A percentile compares a stretch with the other conserved stretches of the same genome.
phyloP scores from a whole-genome alignment of 495 filamentous ascomycete genomes.

The Rhypophila decipiens region DNA sequence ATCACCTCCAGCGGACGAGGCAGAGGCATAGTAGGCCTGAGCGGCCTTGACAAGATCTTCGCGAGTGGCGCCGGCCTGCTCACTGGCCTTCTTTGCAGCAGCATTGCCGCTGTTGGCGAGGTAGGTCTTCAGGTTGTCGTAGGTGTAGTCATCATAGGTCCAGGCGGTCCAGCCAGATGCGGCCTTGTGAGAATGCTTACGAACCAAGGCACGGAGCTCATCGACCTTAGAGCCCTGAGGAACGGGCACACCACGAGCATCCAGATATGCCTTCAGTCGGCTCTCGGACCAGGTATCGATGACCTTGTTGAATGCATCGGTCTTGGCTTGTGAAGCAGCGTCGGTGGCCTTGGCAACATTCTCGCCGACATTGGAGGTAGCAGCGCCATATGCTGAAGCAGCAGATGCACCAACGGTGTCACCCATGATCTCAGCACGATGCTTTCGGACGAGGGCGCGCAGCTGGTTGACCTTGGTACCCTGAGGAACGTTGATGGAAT shows the following conservation, averaged over 20 bases:
- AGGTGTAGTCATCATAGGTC: conserved; percentile 80
- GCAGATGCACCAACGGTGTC: conserved; percentile 59
- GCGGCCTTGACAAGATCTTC: conserved; percentile 69
- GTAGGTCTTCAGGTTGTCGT: conserved; percentile 69
- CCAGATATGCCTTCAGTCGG: conserved; percentile 70
- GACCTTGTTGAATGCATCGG: conserved; percentile 61
- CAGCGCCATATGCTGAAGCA: conserved; percentile 65
- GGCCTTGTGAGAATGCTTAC: conserved; percentile 66
- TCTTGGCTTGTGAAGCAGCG: conserved; percentile 53
- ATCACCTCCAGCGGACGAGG: conserved; percentile 58
- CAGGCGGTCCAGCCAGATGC: conserved; percentile 66
- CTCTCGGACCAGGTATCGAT: conserved; percentile 63
- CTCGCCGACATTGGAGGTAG: conserved; percentile 76
- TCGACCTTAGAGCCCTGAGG: conserved; percentile 72
- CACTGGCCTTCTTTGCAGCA: conserved; percentile 61
- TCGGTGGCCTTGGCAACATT: conserved; percentile 71
- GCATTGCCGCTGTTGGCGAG: conserved; percentile 50
- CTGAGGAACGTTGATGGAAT: conserved; percentile 76
- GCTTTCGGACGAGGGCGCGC: conserved; percentile 81
- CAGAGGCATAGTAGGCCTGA: conserved; percentile 61
- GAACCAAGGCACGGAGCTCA: conserved; percentile 70
- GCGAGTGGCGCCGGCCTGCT: conserved; percentile 59
- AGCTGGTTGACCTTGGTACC: conserved; percentile 86
- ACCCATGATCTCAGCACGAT: conserved; percentile 67
- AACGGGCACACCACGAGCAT: conserved; percentile 62